A percentile compares a stretch with the other conserved stretches of the same genome.
phyloP scores from a whole-genome alignment of 257 asterid genomes.

The Capsicum baccatum region DNA sequence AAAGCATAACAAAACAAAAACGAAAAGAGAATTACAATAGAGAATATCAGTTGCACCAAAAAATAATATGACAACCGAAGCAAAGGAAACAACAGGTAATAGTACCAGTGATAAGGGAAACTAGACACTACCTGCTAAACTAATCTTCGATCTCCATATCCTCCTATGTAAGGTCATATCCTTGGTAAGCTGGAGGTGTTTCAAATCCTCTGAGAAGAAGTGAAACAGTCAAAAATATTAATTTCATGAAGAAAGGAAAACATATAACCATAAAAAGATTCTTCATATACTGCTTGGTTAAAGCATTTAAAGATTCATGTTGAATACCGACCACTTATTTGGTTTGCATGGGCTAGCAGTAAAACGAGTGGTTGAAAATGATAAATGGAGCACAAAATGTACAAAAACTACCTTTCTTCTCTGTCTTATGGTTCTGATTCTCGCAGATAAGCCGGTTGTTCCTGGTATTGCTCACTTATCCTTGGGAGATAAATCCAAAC shows the following conservation, averaged over 20 bases:
- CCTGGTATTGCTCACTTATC: conserved; percentile 75
- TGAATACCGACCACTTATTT: neutral
- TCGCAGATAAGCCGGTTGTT: conserved; percentile 87
- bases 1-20: no score
- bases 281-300: neutral
- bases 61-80: no score
- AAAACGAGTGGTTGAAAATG: neutral
- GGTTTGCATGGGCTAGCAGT: neutral
- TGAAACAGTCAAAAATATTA: no score
- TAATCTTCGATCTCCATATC: no score
- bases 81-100: no score
- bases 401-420: neutral
- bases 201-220: no score
- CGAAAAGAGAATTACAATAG: no score
- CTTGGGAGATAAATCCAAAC: conserved; percentile 73
- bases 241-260: neutral
- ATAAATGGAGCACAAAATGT: neutral
- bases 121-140: no score
- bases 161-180: no score
- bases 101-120: no score
- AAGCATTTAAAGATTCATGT: neutral
- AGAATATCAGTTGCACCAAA: no score
- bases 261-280: neutral
- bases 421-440: conserved; percentile 18
- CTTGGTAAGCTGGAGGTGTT: no score